These are phyloP conservation scores for Cucumis cinereus DNA, from an alignment of 306 rosid species.

Conservation along the genomic window DNA sequence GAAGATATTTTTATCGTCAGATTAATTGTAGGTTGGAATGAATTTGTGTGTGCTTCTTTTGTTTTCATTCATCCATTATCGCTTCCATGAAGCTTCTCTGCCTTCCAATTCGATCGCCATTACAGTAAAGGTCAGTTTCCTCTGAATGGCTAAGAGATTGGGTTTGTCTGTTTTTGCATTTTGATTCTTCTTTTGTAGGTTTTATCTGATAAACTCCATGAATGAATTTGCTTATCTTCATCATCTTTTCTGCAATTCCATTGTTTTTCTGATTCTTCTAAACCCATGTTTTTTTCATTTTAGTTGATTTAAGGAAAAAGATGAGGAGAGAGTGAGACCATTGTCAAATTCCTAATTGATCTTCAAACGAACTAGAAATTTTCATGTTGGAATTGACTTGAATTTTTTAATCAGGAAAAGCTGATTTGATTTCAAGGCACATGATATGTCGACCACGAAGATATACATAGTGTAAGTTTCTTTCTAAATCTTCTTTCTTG, in stretches of 20 bases:
- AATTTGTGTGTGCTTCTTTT: too few relatives aligned
- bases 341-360: not conserved
- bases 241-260: not conserved
- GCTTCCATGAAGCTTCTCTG: not conserved
- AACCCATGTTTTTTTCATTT: not conserved
- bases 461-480: constrained; percentile 60
- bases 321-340: not conserved
- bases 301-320: too few relatives aligned
- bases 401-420: constrained; percentile 4
- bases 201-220: not conserved
- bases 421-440: constrained; percentile 7
- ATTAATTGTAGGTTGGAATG: too few relatives aligned
- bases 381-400: not conserved
- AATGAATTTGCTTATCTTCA: not conserved
- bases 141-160: not conserved
- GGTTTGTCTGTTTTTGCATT: not conserved
- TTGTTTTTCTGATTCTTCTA: not conserved
- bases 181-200: not conserved
- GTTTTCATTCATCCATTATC: not conserved
- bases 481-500: not conserved
- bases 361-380: not conserved
- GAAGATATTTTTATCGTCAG: too few relatives aligned
- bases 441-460: constrained; percentile 54
- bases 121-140: not conserved
- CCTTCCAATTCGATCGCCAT: not conserved